Evolutionary conservation across 352 stramenopile genomes (phyloP).

Genomic region (Pythium coloratum): DNA sequence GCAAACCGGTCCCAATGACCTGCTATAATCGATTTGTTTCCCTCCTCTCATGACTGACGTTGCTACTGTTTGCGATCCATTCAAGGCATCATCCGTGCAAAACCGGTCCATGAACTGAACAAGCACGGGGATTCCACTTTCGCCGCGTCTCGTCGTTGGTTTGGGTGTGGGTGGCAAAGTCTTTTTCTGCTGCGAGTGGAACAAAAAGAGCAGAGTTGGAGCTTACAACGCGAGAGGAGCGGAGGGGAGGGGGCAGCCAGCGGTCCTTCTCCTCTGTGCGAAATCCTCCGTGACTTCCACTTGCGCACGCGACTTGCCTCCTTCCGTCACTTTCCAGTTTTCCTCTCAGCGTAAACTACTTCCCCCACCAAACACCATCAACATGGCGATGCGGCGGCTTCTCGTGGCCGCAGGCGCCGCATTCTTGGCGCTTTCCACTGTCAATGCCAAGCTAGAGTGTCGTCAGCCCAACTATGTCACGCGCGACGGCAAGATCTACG

Average conservation of each 20-base stretch:
- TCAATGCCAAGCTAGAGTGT: slow-evolving; percentile 36
- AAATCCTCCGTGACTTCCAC: not conserved
- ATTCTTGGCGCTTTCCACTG: slow-evolving; percentile 2
- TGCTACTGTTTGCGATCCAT: not conserved
- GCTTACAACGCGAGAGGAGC: not conserved
- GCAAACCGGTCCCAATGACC: not conserved
- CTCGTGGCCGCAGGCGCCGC: not conserved
- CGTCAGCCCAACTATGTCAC: slow-evolving; percentile 65
- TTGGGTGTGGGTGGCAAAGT: not conserved
- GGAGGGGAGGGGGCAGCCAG: not conserved
- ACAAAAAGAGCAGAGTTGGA: not conserved
- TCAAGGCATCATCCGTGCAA: not conserved
- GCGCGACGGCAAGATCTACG: slow-evolving; percentile 52
- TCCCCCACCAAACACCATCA: not conserved
- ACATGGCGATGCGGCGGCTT: slow-evolving; percentile 13
- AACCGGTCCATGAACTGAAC: not conserved
- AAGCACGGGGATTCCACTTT: not conserved
- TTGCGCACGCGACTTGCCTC: not conserved
- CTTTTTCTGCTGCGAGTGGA: not conserved
- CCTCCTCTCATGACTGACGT: not conserved
- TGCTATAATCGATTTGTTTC: not conserved
- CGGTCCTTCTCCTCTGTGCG: not conserved
- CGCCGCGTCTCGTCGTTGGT: not conserved
- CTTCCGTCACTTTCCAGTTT: slow-evolving; percentile 10
- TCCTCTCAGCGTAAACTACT: not conserved